These are phyloP conservation scores for Saccharomycopsis olivae DNA, from an alignment of 805 yeast species.

Conservation along the genomic window DNA sequence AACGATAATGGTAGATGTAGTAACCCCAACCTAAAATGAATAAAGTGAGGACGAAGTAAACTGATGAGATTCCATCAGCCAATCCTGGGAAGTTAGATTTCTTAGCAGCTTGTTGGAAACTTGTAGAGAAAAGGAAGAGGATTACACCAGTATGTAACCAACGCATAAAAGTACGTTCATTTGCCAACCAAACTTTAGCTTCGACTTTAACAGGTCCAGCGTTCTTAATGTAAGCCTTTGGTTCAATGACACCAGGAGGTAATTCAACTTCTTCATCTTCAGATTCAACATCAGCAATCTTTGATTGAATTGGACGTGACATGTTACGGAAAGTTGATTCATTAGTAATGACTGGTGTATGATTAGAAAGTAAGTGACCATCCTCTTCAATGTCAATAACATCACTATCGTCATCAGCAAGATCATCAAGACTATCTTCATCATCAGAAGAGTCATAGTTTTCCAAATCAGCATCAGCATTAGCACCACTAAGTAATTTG, in stretches of 20 bases:
- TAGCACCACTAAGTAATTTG: not conserved
- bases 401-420: constrained; percentile 17
- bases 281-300: constrained; percentile 52
- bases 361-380: not conserved
- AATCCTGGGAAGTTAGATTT: constrained; percentile 51
- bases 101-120: constrained; percentile 67
- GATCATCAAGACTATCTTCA: constrained; percentile 39
- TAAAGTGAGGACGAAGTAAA: constrained; percentile 70
- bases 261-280: constrained; percentile 80
- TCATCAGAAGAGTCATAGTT: constrained; percentile 45
- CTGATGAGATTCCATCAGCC: constrained; percentile 64
- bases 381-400: constrained; percentile 22
- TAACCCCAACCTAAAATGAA: constrained; percentile 90
- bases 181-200: constrained; percentile 97
- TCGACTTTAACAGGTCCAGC: constrained; percentile 91
- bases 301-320: constrained; percentile 20
- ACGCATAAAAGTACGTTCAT: constrained; percentile 92
- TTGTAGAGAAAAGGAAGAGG: constrained; percentile 74
- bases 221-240: constrained; percentile 68
- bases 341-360: constrained; percentile 6
- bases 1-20: constrained; percentile 57
- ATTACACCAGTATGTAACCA: constrained; percentile 89
- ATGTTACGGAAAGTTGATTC: not conserved
- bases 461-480: constrained; percentile 36
- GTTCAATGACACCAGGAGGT: constrained; percentile 85